phyloP scores from a whole-genome alignment of 257 asterid genomes.

The Hygrophila difformis region DNA sequence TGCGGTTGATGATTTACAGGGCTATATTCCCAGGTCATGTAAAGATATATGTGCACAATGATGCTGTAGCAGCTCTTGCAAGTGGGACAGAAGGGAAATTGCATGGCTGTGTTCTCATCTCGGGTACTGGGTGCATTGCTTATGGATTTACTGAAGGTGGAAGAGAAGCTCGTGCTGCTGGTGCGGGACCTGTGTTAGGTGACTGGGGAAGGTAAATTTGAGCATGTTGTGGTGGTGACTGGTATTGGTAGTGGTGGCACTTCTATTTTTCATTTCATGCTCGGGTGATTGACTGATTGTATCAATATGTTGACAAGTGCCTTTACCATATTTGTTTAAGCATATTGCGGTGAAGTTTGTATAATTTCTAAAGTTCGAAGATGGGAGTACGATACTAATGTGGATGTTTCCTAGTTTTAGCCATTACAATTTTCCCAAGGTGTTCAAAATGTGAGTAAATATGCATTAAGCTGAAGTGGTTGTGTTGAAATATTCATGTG shows the following conservation, averaged over 20 bases:
- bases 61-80: conserved; percentile 98
- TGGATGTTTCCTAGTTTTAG: too few relatives aligned
- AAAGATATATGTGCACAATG: conserved; percentile 68
- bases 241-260: too few relatives aligned
- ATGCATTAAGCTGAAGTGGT: too few relatives aligned
- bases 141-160: conserved; percentile 93
- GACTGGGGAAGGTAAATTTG: conserved; percentile 91
- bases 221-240: neutral
- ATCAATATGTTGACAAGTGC: neutral
- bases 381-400: too few relatives aligned
- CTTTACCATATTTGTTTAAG: neutral
- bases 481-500: too few relatives aligned
- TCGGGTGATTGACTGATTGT: neutral
- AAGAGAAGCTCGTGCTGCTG: conserved; percentile 92
- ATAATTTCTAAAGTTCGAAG: too few relatives aligned
- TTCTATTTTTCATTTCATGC: too few relatives aligned
- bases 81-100: conserved; percentile 97
- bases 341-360: too few relatives aligned
- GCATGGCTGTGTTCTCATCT: conserved; percentile 87
- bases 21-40: conserved; percentile 55
- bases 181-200: conserved; percentile 95
- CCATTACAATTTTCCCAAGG: too few relatives aligned
- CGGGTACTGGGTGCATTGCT: conserved; percentile 95
- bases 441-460: too few relatives aligned
- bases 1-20: too few relatives aligned